These are phyloP conservation scores for Alternaria solani DNA, from an alignment of 2,329 filamentous ascomycete genomes.

Conservation along the genomic window DNA sequence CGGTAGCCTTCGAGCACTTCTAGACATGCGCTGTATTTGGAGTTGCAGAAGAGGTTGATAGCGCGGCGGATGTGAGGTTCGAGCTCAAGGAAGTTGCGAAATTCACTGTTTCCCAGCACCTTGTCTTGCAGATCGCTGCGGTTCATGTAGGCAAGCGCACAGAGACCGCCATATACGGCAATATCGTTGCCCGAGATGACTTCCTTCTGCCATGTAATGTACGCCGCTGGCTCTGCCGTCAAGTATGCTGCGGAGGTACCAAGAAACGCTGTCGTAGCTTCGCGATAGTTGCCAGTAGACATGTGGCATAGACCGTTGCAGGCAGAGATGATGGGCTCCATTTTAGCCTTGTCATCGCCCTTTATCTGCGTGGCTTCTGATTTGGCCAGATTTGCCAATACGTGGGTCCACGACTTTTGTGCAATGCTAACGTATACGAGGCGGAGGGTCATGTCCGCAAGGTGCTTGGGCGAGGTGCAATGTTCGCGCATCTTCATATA, in stretches of 20 bases:
- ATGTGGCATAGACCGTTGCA: slow-evolving; percentile 70
- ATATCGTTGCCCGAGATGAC: slow-evolving; percentile 86
- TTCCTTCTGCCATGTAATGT: slow-evolving; percentile 69
- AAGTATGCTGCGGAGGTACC: slow-evolving; percentile 63
- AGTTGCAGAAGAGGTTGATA: slow-evolving; percentile 86
- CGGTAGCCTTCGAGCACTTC: slow-evolving; percentile 82
- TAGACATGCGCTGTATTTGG: slow-evolving; percentile 86
- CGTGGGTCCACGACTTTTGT: slow-evolving; percentile 77
- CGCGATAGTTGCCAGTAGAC: slow-evolving; percentile 63
- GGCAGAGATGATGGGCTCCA: slow-evolving; percentile 70
- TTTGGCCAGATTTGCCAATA: slow-evolving; percentile 67
- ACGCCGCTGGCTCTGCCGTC: slow-evolving; percentile 52
- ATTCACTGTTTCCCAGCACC: slow-evolving; percentile 85
- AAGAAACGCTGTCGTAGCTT: slow-evolving; percentile 78
- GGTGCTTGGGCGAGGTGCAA: slow-evolving; percentile 82
- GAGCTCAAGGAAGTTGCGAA: slow-evolving; percentile 87
- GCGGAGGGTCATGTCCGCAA: slow-evolving; percentile 82
- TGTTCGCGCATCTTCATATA: slow-evolving; percentile 90
- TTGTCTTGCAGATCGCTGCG: slow-evolving; percentile 74
- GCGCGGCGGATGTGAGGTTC: slow-evolving; percentile 95
- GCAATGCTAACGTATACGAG: slow-evolving; percentile 79
- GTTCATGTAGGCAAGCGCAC: slow-evolving; percentile 89
- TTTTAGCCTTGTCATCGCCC: slow-evolving; percentile 65
- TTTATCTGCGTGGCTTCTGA: slow-evolving; percentile 62
- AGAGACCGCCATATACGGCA: slow-evolving; percentile 88